Percentiles rank a stretch among this genome's conserved stretches.
Evolutionary conservation across 2,329 filamentous ascomycete species (phyloP).

Genomic region (Neoscytalidium dimidiatum): DNA sequence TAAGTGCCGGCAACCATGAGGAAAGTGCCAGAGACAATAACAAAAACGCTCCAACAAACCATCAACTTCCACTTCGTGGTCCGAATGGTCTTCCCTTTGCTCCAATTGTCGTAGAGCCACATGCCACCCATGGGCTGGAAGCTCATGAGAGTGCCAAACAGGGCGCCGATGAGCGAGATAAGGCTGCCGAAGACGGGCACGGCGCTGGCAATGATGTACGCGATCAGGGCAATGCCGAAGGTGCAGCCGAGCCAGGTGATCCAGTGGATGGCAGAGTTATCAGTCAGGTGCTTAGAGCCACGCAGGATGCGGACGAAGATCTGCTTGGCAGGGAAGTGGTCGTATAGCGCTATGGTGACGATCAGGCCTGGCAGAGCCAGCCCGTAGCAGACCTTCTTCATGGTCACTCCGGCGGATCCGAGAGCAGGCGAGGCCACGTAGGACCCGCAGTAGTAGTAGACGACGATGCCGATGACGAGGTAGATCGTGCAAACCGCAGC

Average conservation of each 20-base stretch:
- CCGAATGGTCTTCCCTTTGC: background rate
- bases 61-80: background rate
- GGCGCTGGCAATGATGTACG: slow-evolving; percentile 48
- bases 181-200: slow-evolving; percentile 58
- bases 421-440: slow-evolving; percentile 51
- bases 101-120: slow-evolving; percentile 46
- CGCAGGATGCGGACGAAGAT: slow-evolving; percentile 55
- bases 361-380: slow-evolving; percentile 55
- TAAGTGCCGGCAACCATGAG: background rate
- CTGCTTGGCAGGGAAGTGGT: slow-evolving; percentile 55
- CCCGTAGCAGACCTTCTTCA: slow-evolving; percentile 54
- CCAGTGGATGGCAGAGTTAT: slow-evolving; percentile 51
- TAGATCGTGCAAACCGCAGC: slow-evolving; percentile 52
- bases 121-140: slow-evolving; percentile 56
- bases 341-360: slow-evolving; percentile 52
- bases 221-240: slow-evolving; percentile 47
- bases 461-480: slow-evolving; percentile 52
- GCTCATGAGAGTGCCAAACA: slow-evolving; percentile 58
- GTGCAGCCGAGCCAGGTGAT: slow-evolving; percentile 50
- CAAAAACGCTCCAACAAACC: slow-evolving; percentile 1
- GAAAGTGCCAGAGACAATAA: background rate
- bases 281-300: slow-evolving; percentile 48
- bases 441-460: slow-evolving; percentile 53
- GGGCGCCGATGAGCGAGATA: slow-evolving; percentile 52
- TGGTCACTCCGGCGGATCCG: slow-evolving; percentile 46